Base-by-base conservation (phyloP, 345 rosid species). In the Aurinia saxatilis region DNA sequence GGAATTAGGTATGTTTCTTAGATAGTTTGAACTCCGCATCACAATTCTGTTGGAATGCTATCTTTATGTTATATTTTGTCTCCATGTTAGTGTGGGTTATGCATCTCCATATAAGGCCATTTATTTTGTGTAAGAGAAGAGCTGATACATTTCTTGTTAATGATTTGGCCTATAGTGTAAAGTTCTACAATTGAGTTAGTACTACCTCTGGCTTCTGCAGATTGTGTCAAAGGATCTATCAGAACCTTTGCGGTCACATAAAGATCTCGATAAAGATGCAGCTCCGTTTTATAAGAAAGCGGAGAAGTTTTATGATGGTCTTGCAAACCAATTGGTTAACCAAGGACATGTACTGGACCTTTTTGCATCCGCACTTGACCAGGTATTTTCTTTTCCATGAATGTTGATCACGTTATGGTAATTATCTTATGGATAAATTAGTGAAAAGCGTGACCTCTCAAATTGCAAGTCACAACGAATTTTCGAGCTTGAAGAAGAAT, bases 211-310 rank as follows among this genome's bases (percentile, higher is more conserved):
- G 45, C 1, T 65, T 75, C 61, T 78, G 79, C 89, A 95, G 99
- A 95, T 95, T 71, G 82, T 95, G 35, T 95, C 99, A 55, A 90
- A 90, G 80, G 99, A 95, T 76, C 57, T 83, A 50, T 88, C 97
- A 38, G 99, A 95, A 64, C 99, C 99, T 50, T 90, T 95, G 67
- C 97, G 97, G 53, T 92, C 99, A 51, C 99, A 95, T 69, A 95
- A 95, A 70, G 99, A 95, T 79, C 95, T 95, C 59, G 99, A 90
- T 61, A 95, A 95, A 84, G 99, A 95, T 77, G 99, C 98, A 16
- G 97, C 91, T 70, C 96, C 99, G 0, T 95, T 72, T 68, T 95
- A 87, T 67, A 95, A 86, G 81, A 95, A 90, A 79, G 98, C 97
- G 0, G 97, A 90, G 68, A 90, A 88, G 60, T 90, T 88, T 77